phyloP scores from a whole-genome alignment of 495 filamentous ascomycete genomes.

The Cercophora sp. region DNA sequence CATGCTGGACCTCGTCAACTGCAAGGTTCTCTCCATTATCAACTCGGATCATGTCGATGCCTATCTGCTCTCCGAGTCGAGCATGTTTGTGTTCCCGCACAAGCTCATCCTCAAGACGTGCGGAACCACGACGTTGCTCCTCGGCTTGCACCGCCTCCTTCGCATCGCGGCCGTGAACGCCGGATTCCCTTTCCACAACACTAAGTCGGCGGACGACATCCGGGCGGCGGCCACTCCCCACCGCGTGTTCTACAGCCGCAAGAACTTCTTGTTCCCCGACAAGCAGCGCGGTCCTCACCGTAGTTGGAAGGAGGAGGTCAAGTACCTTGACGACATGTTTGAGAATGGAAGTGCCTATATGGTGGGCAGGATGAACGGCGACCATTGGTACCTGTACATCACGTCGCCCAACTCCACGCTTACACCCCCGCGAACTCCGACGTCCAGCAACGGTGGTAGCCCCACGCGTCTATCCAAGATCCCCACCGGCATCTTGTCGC shows the following conservation, averaged over 20 bases:
- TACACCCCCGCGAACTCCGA: slow-evolving; percentile 79
- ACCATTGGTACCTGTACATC: slow-evolving; percentile 98
- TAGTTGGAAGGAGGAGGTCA: slow-evolving; percentile 96
- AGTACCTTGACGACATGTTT: slow-evolving; percentile 84
- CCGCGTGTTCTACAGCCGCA: slow-evolving; percentile 96
- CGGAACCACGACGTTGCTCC: slow-evolving; percentile 91
- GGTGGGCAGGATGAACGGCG: slow-evolving; percentile 99
- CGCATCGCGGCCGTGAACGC: slow-evolving; percentile 84
- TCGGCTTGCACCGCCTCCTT: slow-evolving; percentile 81
- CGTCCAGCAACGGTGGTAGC: slow-evolving; percentile 20
- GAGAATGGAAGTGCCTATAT: slow-evolving; percentile 94
- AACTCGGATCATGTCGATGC: slow-evolving; percentile 95
- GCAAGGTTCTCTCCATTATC: slow-evolving; percentile 93
- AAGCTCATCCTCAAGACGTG: slow-evolving; percentile 99
- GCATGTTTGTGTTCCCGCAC: slow-evolving; percentile 99
- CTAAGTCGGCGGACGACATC: slow-evolving; percentile 49
- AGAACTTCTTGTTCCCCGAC: slow-evolving; percentile 96
- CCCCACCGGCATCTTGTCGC: slow-evolving; percentile 66
- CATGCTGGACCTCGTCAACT: slow-evolving; percentile 97
- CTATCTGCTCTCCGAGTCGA: slow-evolving; percentile 96
- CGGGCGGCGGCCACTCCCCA: slow-evolving; percentile 78
- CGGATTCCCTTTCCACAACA: slow-evolving; percentile 68
- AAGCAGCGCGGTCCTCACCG: slow-evolving; percentile 91
- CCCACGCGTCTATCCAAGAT: slow-evolving; percentile 39
- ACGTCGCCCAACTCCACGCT: slow-evolving; percentile 74